These are phyloP conservation scores for Lophiotrema nucula DNA, from an alignment of 495 filamentous ascomycete genomes.

Conservation along the genomic window DNA sequence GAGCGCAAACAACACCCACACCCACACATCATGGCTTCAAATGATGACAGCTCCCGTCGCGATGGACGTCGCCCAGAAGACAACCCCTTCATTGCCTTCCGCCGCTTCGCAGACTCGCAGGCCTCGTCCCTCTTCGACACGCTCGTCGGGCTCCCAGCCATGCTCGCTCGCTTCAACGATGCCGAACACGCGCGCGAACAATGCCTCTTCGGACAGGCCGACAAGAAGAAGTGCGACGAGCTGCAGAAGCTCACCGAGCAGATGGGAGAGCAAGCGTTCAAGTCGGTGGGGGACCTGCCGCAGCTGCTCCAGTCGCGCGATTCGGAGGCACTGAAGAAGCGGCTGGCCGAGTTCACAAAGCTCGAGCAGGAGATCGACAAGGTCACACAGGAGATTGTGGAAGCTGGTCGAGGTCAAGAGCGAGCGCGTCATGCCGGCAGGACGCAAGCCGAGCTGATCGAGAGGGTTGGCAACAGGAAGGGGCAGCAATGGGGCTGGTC, in stretches of 20 bases:
- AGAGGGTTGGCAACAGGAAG: constrained; percentile 16
- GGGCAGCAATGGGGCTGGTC: constrained; percentile 26
- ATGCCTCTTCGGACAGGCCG: constrained; percentile 12
- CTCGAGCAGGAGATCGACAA: background rate
- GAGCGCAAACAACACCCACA: no score
- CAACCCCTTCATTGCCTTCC: constrained; percentile 62
- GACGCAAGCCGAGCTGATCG: constrained; percentile 13
- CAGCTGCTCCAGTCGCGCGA: background rate
- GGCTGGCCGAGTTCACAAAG: background rate
- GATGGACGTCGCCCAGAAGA: constrained; percentile 10
- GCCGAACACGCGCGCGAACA: constrained; percentile 3
- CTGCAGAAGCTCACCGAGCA: background rate
- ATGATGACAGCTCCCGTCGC: constrained; percentile 29
- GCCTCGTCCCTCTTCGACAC: constrained; percentile 56
- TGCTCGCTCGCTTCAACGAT: constrained; percentile 7
- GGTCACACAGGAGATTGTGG: background rate
- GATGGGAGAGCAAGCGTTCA: background rate
- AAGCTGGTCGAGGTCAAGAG: background rate
- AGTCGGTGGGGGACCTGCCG: constrained; percentile 3
- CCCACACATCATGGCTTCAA: no score
- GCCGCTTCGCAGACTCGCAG: constrained; percentile 59
- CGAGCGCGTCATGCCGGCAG: background rate
- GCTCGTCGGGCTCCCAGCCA: constrained; percentile 48
- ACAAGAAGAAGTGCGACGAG: constrained; percentile 6
- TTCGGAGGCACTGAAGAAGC: background rate